phyloP scores from a whole-genome alignment of 257 asterid genomes.

The Nicotiana obtusifolia region DNA sequence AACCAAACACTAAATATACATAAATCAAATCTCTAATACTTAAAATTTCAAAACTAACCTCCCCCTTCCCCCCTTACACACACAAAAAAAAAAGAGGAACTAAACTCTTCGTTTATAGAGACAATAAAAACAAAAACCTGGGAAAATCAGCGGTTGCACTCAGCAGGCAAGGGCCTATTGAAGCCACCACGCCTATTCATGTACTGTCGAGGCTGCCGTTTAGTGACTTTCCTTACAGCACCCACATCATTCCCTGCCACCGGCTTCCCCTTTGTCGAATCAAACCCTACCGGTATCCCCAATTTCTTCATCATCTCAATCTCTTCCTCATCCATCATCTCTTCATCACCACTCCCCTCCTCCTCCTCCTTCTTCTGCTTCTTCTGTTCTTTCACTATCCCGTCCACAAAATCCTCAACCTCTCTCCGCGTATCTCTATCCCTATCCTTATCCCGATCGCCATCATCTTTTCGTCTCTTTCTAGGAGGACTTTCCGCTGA shows the following conservation, averaged over 20 bases:
- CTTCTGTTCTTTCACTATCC: slow-evolving; percentile 33
- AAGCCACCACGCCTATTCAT: slow-evolving; percentile 99
- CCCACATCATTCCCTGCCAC: slow-evolving; percentile 88
- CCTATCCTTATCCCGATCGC: too few species aligned
- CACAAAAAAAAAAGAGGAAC: background rate
- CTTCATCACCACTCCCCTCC: slow-evolving; percentile 20
- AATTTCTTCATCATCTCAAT: slow-evolving; percentile 94
- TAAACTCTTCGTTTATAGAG: background rate
- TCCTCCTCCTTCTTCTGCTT: slow-evolving; percentile 49
- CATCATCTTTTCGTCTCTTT: slow-evolving; percentile 63
- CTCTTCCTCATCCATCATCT: slow-evolving; percentile 70
- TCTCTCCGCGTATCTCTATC: slow-evolving; percentile 27
- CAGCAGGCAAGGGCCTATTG: slow-evolving; percentile 96
- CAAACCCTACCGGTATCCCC: slow-evolving; percentile 89
- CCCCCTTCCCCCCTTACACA: too few species aligned
- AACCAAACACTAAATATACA: background rate
- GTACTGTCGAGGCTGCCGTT: slow-evolving; percentile 97
- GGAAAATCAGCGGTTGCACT: slow-evolving; percentile 52
- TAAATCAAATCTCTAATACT: background rate
- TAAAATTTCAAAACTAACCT: background rate
- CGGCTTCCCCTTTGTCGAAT: slow-evolving; percentile 89
- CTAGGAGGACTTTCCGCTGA: slow-evolving; percentile 60
- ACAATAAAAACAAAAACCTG: slow-evolving; percentile 39
- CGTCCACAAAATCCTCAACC: slow-evolving; percentile 28
- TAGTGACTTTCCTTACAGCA: slow-evolving; percentile 86